These are phyloP conservation scores for Croton setiger DNA, from an alignment of 441 rosid species.

Conservation along the genomic window DNA sequence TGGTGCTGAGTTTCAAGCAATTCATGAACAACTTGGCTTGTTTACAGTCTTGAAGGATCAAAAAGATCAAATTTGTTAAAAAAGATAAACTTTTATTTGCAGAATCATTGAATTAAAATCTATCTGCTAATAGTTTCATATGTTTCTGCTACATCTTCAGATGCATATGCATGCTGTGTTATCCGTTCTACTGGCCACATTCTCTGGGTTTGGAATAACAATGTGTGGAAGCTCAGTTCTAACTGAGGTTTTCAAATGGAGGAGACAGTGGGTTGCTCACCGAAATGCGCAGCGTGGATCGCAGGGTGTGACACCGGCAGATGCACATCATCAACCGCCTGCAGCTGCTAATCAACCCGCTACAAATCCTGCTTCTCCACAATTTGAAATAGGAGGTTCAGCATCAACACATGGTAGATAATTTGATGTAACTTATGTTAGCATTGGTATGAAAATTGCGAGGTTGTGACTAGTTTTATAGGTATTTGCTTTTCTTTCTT, in stretches of 20 bases:
- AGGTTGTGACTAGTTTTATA: constrained; percentile 8
- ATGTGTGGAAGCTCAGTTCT: constrained; percentile 57
- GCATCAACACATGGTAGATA: constrained; percentile 20
- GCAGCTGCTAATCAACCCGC: constrained; percentile 19
- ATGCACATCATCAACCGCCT: constrained; percentile 23
- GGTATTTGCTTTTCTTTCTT: not conserved
- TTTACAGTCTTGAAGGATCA: not conserved
- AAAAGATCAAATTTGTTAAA: not conserved
- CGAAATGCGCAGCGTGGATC: constrained; percentile 24
- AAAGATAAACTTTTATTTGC: not conserved
- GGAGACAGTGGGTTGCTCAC: constrained; percentile 28
- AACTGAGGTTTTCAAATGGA: constrained; percentile 43
- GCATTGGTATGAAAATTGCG: not conserved
- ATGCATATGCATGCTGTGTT: constrained; percentile 63
- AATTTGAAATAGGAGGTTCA: constrained; percentile 24
- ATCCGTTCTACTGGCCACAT: constrained; percentile 66
- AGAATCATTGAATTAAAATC: not conserved
- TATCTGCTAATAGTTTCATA: not conserved
- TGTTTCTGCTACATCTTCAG: constrained; percentile 37
- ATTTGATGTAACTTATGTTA: not conserved
- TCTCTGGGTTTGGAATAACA: constrained; percentile 74
- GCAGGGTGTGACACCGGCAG: constrained; percentile 20
- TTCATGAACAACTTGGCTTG: no score
- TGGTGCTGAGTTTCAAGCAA: no score
- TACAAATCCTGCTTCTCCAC: constrained; percentile 17